These are phyloP conservation scores for Paramyrothecium roridum DNA, from an alignment of 2,329 filamentous ascomycete genomes.

Conservation along the genomic window DNA sequence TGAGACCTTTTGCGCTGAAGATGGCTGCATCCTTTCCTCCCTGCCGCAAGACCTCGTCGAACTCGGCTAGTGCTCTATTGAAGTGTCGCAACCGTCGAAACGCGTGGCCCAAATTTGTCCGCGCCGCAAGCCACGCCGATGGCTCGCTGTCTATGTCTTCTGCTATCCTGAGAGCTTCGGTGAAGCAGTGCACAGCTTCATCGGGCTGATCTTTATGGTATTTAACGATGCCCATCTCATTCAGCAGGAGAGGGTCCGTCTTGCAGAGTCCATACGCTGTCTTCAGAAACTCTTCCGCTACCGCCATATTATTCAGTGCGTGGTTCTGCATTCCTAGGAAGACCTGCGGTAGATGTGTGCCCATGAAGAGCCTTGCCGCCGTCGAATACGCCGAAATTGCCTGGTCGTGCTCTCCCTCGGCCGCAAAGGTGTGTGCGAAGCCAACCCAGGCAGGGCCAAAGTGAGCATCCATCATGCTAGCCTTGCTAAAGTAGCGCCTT, in stretches of 20 bases:
- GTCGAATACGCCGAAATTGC: conserved; percentile 97
- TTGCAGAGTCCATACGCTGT: conserved; percentile 81
- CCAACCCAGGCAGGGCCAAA: conserved; percentile 98
- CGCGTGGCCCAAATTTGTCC: conserved; percentile 87
- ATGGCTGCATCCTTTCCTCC: conserved; percentile 76
- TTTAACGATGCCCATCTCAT: conserved; percentile 93
- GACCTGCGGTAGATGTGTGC: conserved; percentile 90
- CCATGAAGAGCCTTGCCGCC: conserved; percentile 90
- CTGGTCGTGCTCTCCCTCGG: conserved; percentile 96
- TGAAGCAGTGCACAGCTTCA: conserved; percentile 75
- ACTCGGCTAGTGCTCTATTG: conserved; percentile 71
- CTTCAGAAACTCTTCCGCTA: conserved; percentile 92
- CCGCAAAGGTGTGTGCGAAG: conserved; percentile 96
- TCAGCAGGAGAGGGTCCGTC: conserved; percentile 84
- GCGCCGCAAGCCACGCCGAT: conserved; percentile 76
- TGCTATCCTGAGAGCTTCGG: conserved; percentile 72
- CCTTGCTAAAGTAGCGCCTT: conserved; percentile 93
- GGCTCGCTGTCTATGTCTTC: conserved; percentile 79
- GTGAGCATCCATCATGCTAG: conserved; percentile 95
- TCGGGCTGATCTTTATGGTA: conserved; percentile 83
- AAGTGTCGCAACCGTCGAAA: conserved; percentile 69
- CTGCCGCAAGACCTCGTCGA: conserved; percentile 81
- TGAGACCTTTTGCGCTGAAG: conserved; percentile 79
- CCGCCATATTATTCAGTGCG: conserved; percentile 87
- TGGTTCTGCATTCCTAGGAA: conserved; percentile 99